phyloP scores from a whole-genome alignment of 2,329 filamentous ascomycete genomes.

The Moelleriella libera region DNA sequence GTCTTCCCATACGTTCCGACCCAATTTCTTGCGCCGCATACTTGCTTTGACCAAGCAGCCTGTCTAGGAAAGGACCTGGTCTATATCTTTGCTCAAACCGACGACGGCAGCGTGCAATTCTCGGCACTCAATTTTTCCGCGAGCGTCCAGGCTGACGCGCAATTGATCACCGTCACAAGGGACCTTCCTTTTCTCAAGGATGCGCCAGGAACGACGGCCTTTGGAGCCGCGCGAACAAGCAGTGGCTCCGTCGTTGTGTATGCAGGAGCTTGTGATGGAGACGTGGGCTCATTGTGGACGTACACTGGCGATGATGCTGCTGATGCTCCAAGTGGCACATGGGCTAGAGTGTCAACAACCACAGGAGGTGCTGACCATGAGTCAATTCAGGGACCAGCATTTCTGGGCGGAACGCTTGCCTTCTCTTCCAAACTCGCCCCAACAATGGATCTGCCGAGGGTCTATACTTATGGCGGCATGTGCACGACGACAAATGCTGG shows the following conservation, averaged over 20 bases:
- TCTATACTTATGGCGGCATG: slow-evolving; percentile 85
- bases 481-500: slow-evolving; percentile 43
- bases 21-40: slow-evolving; percentile 45
- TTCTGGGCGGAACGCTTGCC: slow-evolving; percentile 42
- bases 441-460: slow-evolving; percentile 33
- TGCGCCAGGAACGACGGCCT: slow-evolving; percentile 36
- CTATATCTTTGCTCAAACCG: slow-evolving; percentile 54
- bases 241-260: slow-evolving; percentile 61
- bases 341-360: slow-evolving; percentile 10
- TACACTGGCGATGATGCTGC: slow-evolving; percentile 32
- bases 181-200: slow-evolving; percentile 48
- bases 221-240: slow-evolving; percentile 51
- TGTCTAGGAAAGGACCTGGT: slow-evolving; percentile 31
- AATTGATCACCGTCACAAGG: slow-evolving; percentile 35
- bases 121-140: slow-evolving; percentile 52
- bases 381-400: slow-evolving; percentile 25
- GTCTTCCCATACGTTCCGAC: slow-evolving; percentile 66
- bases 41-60: slow-evolving; percentile 24
- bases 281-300: slow-evolving; percentile 49
- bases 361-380: slow-evolving; percentile 5
- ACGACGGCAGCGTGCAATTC: slow-evolving; percentile 33
- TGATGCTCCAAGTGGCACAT: slow-evolving; percentile 14
- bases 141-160: slow-evolving; percentile 32
- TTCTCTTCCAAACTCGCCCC: slow-evolving; percentile 51
- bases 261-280: slow-evolving; percentile 53